Evolutionary conservation across 352 stramenopile genomes (phyloP), one percentile per base, ranked within the genome.

Genomic region (Phytopythium litorale): DNA sequence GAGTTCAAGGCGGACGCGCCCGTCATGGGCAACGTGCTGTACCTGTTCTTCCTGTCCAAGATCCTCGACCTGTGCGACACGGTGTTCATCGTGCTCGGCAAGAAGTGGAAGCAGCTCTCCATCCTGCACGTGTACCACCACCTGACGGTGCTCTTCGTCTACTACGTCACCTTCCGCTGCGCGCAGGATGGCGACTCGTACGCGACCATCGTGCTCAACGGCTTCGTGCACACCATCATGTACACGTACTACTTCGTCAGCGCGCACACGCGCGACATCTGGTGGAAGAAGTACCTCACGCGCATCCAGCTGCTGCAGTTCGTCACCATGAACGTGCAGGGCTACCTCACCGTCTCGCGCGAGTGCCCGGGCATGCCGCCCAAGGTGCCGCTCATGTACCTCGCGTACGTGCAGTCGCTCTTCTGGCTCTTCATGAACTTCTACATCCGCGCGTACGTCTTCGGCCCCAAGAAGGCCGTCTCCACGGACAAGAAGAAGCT

Each of bases 161-260:
- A 98, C 79, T 98, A 96, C 92, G 68, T 98, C 33, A 96, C 95
- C 67, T 81, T 92, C 46, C 92, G 97, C 71, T 80, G 93, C 6
- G 89, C 89, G 35, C 97, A 98, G 65, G 94, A 98, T 73, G 94
- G 92, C 65, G 95, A 98, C 78, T 91, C 97, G 62, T 99, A 95
- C 78, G 77, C 97, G 19, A 98, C 95, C 35, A 93, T 98, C 62
- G 70, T 98, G 21, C 75, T 98, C 48, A 99, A 99, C 73, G 89
- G 91, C 63, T 97, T 98, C 72, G 97, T 99, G 63, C 96, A 99
- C 78, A 98, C 92, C 40, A 94, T 99, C 70, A 98, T 99, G 95
- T 99, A 99, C 87, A 98, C 89, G 7, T 99, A 99, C 79, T 99
- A 98, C 89, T 98, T 98, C 66, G 94, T 98, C 40, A 97, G 87